phyloP scores from a whole-genome alignment of 2,329 filamentous ascomycete species.

The Cryphonectria carpinicola region DNA sequence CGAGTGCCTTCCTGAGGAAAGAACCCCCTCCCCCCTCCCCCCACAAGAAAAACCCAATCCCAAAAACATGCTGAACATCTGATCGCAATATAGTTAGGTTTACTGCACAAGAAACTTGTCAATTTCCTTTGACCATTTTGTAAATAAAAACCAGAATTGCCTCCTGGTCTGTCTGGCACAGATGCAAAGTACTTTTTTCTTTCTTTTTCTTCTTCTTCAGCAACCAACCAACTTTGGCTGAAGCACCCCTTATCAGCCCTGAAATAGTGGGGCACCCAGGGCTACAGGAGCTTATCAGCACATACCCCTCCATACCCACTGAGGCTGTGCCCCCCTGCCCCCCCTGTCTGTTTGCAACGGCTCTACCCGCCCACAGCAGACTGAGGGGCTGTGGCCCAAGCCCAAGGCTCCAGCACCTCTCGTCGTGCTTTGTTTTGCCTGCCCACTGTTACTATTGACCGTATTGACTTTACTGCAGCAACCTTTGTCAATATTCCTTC shows the following conservation, averaged over 20 bases:
- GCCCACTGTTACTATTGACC: background rate
- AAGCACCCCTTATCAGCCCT: slow-evolving; percentile 1
- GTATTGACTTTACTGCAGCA: background rate
- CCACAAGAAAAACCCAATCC: background rate
- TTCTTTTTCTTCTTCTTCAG: background rate
- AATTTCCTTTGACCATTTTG: background rate
- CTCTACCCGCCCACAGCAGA: background rate
- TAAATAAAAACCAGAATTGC: background rate
- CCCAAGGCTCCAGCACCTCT: background rate
- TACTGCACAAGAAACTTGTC: background rate
- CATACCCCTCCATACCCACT: background rate
- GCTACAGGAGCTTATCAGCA: background rate
- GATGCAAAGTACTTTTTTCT: background rate
- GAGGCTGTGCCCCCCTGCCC: no score
- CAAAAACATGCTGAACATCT: background rate
- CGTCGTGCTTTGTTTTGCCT: background rate
- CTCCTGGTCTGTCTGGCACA: background rate
- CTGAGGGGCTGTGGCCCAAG: background rate
- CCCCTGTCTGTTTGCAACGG: background rate
- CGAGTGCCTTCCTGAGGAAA: background rate
- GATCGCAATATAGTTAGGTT: background rate
- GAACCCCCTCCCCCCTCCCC: background rate
- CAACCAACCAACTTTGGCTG: background rate
- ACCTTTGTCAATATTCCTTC: background rate
- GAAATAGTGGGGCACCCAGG: background rate